Evolutionary conservation across 2,329 filamentous ascomycete species (phyloP).

Genomic region (Eutypa lata): DNA sequence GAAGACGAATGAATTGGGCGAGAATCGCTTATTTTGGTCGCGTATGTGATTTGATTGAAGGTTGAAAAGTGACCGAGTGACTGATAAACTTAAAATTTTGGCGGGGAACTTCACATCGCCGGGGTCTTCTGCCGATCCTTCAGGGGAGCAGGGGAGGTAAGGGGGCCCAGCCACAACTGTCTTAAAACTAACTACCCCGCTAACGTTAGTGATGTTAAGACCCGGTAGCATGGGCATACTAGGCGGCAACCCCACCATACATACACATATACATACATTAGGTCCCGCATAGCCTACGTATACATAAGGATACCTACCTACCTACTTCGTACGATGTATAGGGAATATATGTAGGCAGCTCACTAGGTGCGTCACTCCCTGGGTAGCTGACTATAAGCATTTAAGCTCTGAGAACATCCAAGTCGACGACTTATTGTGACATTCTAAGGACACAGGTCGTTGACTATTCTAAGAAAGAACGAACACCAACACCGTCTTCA

Average conservation of each 20-base stretch:
- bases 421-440: too few relatives aligned
- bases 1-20: too few relatives aligned
- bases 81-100: slow-evolving; percentile 19
- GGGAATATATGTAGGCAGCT: neutral
- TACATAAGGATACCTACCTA: neutral
- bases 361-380: too few relatives aligned
- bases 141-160: too few relatives aligned
- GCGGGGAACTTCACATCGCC: slow-evolving; percentile 9
- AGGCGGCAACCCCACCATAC: too few relatives aligned
- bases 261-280: neutral
- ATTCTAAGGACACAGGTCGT: too few relatives aligned
- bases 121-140: slow-evolving; percentile 2
- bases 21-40: too few relatives aligned
- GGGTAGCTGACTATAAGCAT: neutral
- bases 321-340: neutral
- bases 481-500: neutral
- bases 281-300: neutral
- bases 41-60: too few relatives aligned
- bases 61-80: too few relatives aligned
- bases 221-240: neutral
- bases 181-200: neutral
- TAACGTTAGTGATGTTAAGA: neutral
- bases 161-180: neutral
- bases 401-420: neutral
- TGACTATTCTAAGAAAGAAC: too few relatives aligned